These are phyloP conservation scores for Isatis lusitanica DNA, from an alignment of 441 rosid species.

Conservation along the genomic window DNA sequence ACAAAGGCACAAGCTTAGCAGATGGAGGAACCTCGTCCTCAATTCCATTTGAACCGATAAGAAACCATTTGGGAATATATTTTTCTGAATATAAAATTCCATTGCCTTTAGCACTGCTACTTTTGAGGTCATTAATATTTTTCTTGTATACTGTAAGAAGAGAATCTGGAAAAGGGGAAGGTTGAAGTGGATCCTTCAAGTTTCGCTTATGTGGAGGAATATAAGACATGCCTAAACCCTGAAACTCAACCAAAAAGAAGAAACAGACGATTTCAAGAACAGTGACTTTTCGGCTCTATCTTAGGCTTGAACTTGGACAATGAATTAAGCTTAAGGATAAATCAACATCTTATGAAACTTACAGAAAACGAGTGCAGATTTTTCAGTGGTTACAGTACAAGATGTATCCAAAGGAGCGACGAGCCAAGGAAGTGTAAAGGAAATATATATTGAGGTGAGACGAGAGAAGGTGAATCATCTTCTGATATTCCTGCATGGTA, in stretches of 20 bases:
- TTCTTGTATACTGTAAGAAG: conserved; percentile 28
- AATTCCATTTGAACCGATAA: conserved; percentile 33
- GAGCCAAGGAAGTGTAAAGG: background rate
- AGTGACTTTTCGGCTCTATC: background rate
- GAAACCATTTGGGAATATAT: conserved; percentile 52
- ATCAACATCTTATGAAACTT: background rate
- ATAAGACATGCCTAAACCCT: conserved; percentile 45
- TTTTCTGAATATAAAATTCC: conserved; percentile 43
- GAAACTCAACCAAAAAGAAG: background rate
- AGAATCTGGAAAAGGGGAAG: conserved; percentile 38
- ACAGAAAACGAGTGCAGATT: background rate
- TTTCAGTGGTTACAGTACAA: background rate
- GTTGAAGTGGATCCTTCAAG: conserved; percentile 29
- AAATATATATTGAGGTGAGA: background rate
- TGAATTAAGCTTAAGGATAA: background rate
- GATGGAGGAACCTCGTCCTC: conserved; percentile 35
- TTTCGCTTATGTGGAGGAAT: conserved; percentile 66
- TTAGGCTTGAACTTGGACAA: background rate
- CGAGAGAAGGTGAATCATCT: background rate
- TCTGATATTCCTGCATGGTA: background rate
- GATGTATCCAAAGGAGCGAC: background rate
- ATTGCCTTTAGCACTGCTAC: background rate
- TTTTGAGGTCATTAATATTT: conserved; percentile 21
- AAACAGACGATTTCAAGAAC: background rate
- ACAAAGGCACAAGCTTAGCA: conserved; percentile 31